Evolutionary conservation across 2,329 filamentous ascomycete species (phyloP).

Genomic region (Dissoconium aciculare): DNA sequence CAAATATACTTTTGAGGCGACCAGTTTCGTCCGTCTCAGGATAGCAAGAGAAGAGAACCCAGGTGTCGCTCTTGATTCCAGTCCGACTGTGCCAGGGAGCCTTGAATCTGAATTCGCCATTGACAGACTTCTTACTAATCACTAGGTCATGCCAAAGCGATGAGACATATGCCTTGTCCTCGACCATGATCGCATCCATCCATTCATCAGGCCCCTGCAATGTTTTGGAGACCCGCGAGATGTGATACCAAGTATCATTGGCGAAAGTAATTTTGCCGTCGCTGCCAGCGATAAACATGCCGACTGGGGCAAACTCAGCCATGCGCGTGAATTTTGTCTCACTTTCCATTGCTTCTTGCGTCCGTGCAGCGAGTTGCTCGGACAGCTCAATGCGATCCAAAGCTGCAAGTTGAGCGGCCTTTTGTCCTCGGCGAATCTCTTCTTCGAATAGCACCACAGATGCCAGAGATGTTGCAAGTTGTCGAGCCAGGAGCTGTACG

Average conservation of each 20-base stretch:
- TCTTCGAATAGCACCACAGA: slow-evolving; percentile 74
- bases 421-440: slow-evolving; percentile 60
- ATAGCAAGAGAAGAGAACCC: slow-evolving; percentile 64
- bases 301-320: slow-evolving; percentile 71
- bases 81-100: slow-evolving; percentile 46
- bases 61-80: slow-evolving; percentile 49
- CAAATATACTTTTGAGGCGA: slow-evolving; percentile 58
- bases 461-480: slow-evolving; percentile 64
- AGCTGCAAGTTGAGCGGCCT: slow-evolving; percentile 58
- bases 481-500: slow-evolving; percentile 56
- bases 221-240: slow-evolving; percentile 50
- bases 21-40: slow-evolving; percentile 53
- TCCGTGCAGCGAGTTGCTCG: slow-evolving; percentile 52
- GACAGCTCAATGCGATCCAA: slow-evolving; percentile 64
- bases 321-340: slow-evolving; percentile 71
- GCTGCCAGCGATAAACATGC: slow-evolving; percentile 69
- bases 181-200: slow-evolving; percentile 56
- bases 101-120: slow-evolving; percentile 63
- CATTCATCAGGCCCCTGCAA: slow-evolving; percentile 46
- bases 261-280: slow-evolving; percentile 59
- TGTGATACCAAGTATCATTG: slow-evolving; percentile 61
- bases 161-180: slow-evolving; percentile 47
- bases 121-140: slow-evolving; percentile 46
- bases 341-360: slow-evolving; percentile 42
- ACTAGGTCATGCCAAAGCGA: slow-evolving; percentile 49